Base-by-base conservation (phyloP, 352 stramenopile species). In the Globisporangium splendens region DNA sequence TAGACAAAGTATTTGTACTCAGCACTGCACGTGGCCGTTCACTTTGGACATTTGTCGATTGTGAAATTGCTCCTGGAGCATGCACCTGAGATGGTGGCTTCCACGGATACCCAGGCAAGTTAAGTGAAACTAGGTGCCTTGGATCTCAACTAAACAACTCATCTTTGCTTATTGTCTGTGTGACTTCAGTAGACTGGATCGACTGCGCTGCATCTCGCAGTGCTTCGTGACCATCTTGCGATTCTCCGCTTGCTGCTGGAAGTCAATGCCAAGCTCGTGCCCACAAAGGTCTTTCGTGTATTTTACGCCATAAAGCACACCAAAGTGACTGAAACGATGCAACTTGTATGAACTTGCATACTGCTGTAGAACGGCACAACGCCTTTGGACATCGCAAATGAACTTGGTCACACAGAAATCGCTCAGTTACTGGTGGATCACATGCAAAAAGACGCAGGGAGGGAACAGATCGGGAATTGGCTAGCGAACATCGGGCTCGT, bases 401-500 rank as follows among this genome's bases (percentile, higher is more conserved):
- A 74, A 15, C 57, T 87, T 3, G 69, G 70, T n/a, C 56, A 68
- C 21, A 56, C 41, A 3, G 68, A 70, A 28, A 62, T 81, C n/a
- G 47, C 49, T 17, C 48, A 75, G 20, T 18, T 83, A 11, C 63
- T 88, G 14, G 44, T 77, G 0, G 61, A 82, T 28, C 62, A 84
- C 54, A 41, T 66, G 22, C 52, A 72, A 61, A 69, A 73, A 56
- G 44, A 53, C 57, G 13, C 64, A 28, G 38, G 50, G 43, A 43
- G 71, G 63, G 60, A 71, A 18, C 63, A 79, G 39, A 68, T 94
- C 46, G 61, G 65, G 14, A 72, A 72, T 31, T 93, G 83, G 83
- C 72, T 95, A 48, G 75, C 78, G 21, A 80, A 69, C 18, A 89
- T 95, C 38, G 82, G 81, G 0, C 59, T 95, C 20, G 73, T 89